Evolutionary conservation across 257 asterid species (phyloP).

Genomic region (Jacaranda mimosifolia): DNA sequence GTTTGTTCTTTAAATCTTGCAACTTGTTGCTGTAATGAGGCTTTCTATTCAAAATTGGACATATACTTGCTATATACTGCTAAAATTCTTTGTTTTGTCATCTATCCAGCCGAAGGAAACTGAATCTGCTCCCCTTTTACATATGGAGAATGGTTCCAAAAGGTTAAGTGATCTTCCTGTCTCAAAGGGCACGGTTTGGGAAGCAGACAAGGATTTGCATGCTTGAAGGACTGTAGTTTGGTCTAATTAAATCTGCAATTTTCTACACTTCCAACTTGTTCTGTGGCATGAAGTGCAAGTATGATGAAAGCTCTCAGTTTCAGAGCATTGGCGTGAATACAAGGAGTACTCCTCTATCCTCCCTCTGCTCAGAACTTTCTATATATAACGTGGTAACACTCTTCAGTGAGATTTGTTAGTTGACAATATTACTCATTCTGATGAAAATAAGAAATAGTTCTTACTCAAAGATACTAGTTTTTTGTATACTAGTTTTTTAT

Average conservation of each 20-base stretch:
- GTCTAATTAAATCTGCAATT: conserved; percentile 15
- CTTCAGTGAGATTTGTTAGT: conserved; percentile 32
- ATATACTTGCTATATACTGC: conserved; percentile 27
- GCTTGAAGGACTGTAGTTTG: conserved; percentile 41
- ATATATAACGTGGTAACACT: conserved; percentile 40
- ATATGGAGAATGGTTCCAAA: conserved; percentile 57
- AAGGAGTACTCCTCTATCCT: conserved; percentile 38
- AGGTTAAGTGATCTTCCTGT: conserved; percentile 51
- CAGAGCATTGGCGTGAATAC: conserved; percentile 41
- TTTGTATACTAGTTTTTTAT: conserved; percentile 27
- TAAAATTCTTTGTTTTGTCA: conserved; percentile 18
- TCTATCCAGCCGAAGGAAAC: conserved; percentile 61
- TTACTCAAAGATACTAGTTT: conserved; percentile 14
- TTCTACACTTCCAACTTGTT: conserved; percentile 29
- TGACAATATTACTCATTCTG: conserved; percentile 37
- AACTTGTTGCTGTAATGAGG: not conserved
- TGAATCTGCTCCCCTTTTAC: conserved; percentile 74
- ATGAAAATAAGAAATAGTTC: conserved; percentile 23
- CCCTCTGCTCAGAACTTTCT: conserved; percentile 41
- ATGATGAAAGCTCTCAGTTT: conserved; percentile 41
- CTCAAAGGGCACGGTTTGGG: conserved; percentile 57
- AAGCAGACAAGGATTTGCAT: conserved; percentile 56
- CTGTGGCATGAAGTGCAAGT: conserved; percentile 39
- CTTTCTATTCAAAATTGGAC: conserved; percentile 9
- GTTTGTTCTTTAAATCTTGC: conserved; percentile 20